Evolutionary conservation across 2,329 filamentous ascomycete genomes (phyloP).

Genomic region (Arthroderma sp.): DNA sequence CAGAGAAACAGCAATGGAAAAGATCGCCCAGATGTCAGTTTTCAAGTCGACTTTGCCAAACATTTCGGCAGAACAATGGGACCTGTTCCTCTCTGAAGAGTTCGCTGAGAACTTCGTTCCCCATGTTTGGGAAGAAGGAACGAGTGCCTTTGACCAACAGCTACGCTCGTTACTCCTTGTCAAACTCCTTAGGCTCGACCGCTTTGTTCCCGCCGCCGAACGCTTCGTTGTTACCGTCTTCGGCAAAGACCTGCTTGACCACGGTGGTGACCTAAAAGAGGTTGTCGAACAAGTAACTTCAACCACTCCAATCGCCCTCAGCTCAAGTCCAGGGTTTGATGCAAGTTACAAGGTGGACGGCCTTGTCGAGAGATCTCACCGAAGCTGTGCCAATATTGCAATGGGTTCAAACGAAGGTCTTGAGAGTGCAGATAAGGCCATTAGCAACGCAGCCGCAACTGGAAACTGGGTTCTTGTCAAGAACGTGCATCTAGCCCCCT

Average conservation of each 20-base stretch:
- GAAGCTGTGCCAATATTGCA: conserved; percentile 88
- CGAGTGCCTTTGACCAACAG: conserved; percentile 58
- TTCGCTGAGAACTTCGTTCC: conserved; percentile 77
- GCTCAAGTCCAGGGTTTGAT: conserved; percentile 92
- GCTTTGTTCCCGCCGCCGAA: conserved; percentile 86
- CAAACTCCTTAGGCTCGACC: conserved; percentile 89
- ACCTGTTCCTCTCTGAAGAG: conserved; percentile 72
- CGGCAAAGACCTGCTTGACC: conserved; percentile 67
- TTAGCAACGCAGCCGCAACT: conserved; percentile 78
- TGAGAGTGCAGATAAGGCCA: conserved; percentile 86
- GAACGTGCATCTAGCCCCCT: conserved; percentile 92
- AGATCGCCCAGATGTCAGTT: conserved; percentile 55
- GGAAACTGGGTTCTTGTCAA: conserved; percentile 97
- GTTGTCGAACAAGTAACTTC: conserved; percentile 76
- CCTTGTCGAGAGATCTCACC: conserved; percentile 70
- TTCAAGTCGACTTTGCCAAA: conserved; percentile 61
- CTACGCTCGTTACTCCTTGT: conserved; percentile 77
- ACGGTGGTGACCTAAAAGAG: conserved; percentile 70
- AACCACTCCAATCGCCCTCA: conserved; percentile 75
- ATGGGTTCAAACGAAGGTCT: conserved; percentile 97
- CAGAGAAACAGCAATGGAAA: conserved; percentile 56
- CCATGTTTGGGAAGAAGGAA: conserved; percentile 55
- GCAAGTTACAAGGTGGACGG: conserved; percentile 98
- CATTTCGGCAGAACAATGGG: conserved; percentile 56
- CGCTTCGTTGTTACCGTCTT: conserved; percentile 82